A percentile compares a stretch with the other conserved stretches of the same genome.
Conservation (phyloP, 352 stramenopile species). For the Globisporangium carolinianum region DNA sequence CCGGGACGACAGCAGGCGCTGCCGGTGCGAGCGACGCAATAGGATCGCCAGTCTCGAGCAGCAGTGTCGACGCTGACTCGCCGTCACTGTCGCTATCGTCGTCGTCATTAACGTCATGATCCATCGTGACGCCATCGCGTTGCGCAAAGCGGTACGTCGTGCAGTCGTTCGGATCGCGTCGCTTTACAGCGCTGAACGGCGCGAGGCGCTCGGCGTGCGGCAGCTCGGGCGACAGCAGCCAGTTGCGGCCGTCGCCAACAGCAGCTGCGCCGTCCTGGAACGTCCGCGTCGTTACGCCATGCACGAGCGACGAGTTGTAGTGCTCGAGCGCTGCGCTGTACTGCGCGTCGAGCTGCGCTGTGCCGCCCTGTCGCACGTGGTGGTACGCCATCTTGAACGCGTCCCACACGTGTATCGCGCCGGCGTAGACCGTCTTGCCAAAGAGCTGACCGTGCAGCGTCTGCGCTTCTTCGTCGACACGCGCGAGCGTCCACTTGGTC, state of each 20-base stretch:
- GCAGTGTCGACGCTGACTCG: background rate
- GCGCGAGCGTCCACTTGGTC: conserved; percentile 34
- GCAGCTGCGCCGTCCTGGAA: conserved; percentile 25
- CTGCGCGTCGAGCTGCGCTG: conserved; percentile 36
- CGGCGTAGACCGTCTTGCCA: conserved; percentile 5
- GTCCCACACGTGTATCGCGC: conserved; percentile 12
- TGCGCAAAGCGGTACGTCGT: background rate
- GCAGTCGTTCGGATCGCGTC: background rate
- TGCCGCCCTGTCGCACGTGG: conserved; percentile 28
- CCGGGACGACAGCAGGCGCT: background rate
- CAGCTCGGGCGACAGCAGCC: conserved; percentile 22
- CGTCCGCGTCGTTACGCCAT: conserved; percentile 17
- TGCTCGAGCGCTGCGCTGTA: conserved; percentile 49
- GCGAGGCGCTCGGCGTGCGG: conserved; percentile 2
- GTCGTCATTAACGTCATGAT: background rate
- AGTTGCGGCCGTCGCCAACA: conserved; percentile 41
- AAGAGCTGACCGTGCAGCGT: conserved; percentile 19
- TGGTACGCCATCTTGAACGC: conserved; percentile 37
- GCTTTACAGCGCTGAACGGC: conserved; percentile 2
- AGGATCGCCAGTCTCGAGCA: conserved; percentile 7
- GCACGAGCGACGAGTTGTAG: conserved; percentile 46
- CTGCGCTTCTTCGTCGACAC: conserved; percentile 32
- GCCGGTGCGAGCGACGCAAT: background rate
- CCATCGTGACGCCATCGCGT: too few relatives aligned
- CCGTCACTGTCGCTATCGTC: background rate